These are phyloP conservation scores for Poterioochromonas sp. DNA, from an alignment of 352 stramenopile genomes.

Conservation along the genomic window DNA sequence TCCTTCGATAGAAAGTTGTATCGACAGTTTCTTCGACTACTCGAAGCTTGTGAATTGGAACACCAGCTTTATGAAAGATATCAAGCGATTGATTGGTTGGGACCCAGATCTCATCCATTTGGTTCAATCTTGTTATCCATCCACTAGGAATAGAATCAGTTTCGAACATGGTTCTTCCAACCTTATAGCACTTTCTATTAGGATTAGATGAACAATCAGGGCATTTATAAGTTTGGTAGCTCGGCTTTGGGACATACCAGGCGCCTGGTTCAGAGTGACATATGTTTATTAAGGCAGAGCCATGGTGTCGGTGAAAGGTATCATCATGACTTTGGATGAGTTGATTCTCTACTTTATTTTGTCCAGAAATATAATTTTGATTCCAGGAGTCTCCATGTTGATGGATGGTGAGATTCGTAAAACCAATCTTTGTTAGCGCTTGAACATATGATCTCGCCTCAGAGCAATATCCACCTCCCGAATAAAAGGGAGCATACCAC, in stretches of 20 bases:
- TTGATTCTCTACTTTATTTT: conserved; percentile 49
- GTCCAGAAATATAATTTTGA: conserved; percentile 40
- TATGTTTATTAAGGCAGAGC: conserved; percentile 53
- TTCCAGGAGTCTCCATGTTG: conserved; percentile 53
- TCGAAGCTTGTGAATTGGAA: conserved; percentile 51
- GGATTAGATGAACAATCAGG: conserved; percentile 43
- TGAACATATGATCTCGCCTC: conserved; percentile 74
- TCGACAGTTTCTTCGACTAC: conserved; percentile 75
- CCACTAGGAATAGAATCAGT: conserved; percentile 77
- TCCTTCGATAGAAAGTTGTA: conserved; percentile 64
- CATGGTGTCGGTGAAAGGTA: conserved; percentile 27
- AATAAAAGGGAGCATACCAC: conserved; percentile 79
- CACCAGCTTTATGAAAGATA: conserved; percentile 50
- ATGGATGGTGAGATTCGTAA: conserved; percentile 34
- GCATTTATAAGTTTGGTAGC: conserved; percentile 15
- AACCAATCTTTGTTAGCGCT: conserved; percentile 48
- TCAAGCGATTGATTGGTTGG: conserved; percentile 61
- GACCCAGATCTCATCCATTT: conserved; percentile 83
- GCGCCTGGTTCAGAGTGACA: conserved; percentile 83
- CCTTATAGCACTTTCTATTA: conserved; percentile 63
- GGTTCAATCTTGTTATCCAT: conserved; percentile 70
- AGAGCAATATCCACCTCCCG: conserved; percentile 76
- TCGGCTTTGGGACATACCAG: conserved; percentile 53
- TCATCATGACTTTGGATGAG: conserved; percentile 26
- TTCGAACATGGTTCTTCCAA: conserved; percentile 88